Evolutionary conservation across 2,329 filamentous ascomycete genomes (phyloP), one percentile per base, ranked within the genome.

Genomic region (Xylariaceae sp.): DNA sequence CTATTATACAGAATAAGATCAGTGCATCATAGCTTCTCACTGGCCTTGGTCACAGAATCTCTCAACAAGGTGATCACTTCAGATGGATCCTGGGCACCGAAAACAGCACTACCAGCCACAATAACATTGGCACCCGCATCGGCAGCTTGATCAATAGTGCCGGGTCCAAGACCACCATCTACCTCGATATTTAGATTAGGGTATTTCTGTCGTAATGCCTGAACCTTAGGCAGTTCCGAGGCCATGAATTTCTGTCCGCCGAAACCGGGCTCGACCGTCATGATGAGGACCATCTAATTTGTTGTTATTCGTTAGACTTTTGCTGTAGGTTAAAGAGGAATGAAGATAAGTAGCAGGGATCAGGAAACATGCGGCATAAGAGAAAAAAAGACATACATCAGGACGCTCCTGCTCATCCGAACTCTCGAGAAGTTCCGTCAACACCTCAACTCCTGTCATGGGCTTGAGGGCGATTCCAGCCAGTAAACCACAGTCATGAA

Each of bases 191-290:
- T 94, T 56, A 99, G 75, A 6, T 96, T 82, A 2, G 94, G 93
- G 69, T 97, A 99, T 65, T 83, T 84, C 67, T 86, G 76, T 54
- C 94, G 84, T 62, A 99, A 78, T 38, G 87, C 90, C 60, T 87
- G 75, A 19, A 99, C 94, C 76, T 99, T 99, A 67, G 93, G 91
- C 61, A 99, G 83, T 75, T 96, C 90, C 6, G 89, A 90, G 12
- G 90, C 86, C 91, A 97, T 97, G 79, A 99, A 99, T 68, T 96
- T 97, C 70, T 99, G 94, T 6, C 94, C 94, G 57, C 94, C 94
- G 68, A 99, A 99, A 42, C 94, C 94, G 42, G 94, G 94, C 73
- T 99, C 84, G 41, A 99, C 94, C 1, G 94, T 99, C 94, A 99
- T 99, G 55, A 99, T 83, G 16, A 99, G 84, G 36, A 96, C 91